A percentile compares a stretch with the other conserved stretches of the same genome.
phyloP scores from a whole-genome alignment of 805 yeast genomes.

The Zygosaccharomyces rouxii region DNA sequence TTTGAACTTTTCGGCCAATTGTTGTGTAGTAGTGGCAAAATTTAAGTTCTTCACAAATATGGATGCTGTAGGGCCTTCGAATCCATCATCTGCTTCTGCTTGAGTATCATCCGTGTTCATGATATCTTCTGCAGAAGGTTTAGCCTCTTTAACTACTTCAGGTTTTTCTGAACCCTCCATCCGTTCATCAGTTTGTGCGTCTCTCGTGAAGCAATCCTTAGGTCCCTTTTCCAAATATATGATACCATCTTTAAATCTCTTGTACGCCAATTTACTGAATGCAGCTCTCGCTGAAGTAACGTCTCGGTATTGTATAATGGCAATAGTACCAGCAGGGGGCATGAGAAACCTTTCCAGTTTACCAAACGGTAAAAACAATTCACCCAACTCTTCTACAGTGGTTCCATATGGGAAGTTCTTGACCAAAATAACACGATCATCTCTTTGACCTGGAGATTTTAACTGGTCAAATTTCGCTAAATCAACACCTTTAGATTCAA shows the following conservation, averaged over 20 bases:
- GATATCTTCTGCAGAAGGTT: constrained; percentile 25
- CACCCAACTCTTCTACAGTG: constrained; percentile 71
- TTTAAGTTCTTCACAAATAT: constrained; percentile 89
- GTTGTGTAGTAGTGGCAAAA: constrained; percentile 64
- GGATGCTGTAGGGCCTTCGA: constrained; percentile 76
- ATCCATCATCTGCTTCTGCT: constrained; percentile 36
- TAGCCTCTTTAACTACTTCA: constrained; percentile 35
- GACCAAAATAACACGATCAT: constrained; percentile 74
- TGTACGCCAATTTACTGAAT: constrained; percentile 78
- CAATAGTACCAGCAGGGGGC: constrained; percentile 97
- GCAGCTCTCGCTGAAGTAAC: constrained; percentile 83
- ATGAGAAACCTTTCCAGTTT: constrained; percentile 72
- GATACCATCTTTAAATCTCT: constrained; percentile 82
- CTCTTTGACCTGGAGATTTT: constrained; percentile 49
- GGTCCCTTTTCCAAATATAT: constrained; percentile 95
- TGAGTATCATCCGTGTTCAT: constrained; percentile 39
- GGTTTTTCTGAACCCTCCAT: constrained; percentile 26
- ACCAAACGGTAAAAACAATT: constrained; percentile 76
- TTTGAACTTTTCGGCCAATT: constrained; percentile 58
- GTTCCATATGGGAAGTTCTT: constrained; percentile 93
- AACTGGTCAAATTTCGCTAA: constrained; percentile 57
- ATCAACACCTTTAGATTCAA: constrained; percentile 83
- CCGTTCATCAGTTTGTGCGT: constrained; percentile 41
- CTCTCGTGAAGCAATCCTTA: constrained; percentile 63
- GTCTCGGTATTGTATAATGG: constrained; percentile 85